Evolutionary conservation across 139 green algal species (phyloP).

Genomic region (Axilococcus clingmanii): DNA sequence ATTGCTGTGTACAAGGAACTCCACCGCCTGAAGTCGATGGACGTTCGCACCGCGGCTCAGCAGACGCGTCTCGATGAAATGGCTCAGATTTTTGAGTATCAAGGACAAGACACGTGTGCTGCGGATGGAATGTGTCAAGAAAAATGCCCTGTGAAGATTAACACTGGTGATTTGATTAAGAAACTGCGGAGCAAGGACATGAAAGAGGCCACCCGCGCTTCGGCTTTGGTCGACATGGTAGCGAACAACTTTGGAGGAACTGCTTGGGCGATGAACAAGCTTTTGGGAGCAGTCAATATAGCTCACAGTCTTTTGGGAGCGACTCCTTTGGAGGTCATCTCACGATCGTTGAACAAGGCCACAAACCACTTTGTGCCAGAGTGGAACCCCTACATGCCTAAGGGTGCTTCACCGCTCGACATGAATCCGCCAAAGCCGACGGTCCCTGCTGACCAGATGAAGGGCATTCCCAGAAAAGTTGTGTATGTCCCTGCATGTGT

Average conservation of each 20-base stretch:
- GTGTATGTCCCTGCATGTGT: constrained; percentile 91
- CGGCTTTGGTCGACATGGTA: constrained; percentile 20
- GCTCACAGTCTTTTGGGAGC: constrained; percentile 71
- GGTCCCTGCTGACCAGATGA: constrained; percentile 4
- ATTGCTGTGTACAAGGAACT: constrained; percentile 91
- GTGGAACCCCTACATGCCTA: constrained; percentile 96
- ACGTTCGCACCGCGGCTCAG: constrained; percentile 32
- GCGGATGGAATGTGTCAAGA: constrained; percentile 92
- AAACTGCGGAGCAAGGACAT: constrained; percentile 53
- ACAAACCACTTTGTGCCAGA: constrained; percentile 67
- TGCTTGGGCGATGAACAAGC: constrained; percentile 47
- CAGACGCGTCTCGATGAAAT: constrained; percentile 59
- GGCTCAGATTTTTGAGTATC: constrained; percentile 53
- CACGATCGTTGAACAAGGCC: constrained; percentile 55
- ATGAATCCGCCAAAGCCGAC: constrained; percentile 20
- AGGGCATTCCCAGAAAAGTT: constrained; percentile 45
- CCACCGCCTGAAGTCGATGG: constrained; percentile 48
- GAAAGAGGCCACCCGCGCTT: constrained; percentile 20
- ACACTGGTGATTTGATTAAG: constrained; percentile 88
- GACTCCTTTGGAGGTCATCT: constrained; percentile 57
- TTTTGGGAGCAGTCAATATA: constrained; percentile 71
- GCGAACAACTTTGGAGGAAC: constrained; percentile 74
- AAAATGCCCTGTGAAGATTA: constrained; percentile 98
- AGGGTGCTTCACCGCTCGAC: constrained; percentile 39
- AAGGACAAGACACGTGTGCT: constrained; percentile 84